A percentile compares a stretch with the other conserved stretches of the same genome.
Evolutionary conservation across 2,329 filamentous ascomycete species (phyloP).

Genomic region (Mycosphaerella sp.): DNA sequence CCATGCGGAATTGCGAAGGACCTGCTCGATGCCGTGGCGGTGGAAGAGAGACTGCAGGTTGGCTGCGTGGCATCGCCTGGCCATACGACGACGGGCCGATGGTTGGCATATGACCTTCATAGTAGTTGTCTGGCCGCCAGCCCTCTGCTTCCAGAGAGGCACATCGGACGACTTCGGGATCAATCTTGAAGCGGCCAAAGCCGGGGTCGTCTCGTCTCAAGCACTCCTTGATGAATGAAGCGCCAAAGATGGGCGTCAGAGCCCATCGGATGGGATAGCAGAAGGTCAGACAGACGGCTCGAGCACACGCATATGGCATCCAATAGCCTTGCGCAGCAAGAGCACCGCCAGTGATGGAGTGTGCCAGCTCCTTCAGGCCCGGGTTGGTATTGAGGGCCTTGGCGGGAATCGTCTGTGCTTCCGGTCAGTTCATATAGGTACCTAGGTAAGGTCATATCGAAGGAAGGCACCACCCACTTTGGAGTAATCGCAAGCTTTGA

Average conservation of each 20-base stretch:
- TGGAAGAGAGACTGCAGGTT: background rate
- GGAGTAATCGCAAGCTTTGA: slow-evolving; percentile 79
- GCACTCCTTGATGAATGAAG: slow-evolving; percentile 69
- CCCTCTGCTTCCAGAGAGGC: slow-evolving; percentile 35
- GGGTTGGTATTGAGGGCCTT: slow-evolving; percentile 66
- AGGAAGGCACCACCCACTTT: slow-evolving; percentile 56
- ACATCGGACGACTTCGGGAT: slow-evolving; percentile 34
- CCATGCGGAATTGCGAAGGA: slow-evolving; percentile 19
- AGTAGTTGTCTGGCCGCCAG: slow-evolving; percentile 25
- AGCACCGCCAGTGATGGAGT: slow-evolving; percentile 90
- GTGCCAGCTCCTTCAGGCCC: slow-evolving; percentile 79
- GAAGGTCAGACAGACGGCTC: slow-evolving; percentile 81
- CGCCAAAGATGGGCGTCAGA: slow-evolving; percentile 84
- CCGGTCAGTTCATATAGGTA: background rate
- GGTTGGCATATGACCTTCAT: background rate
- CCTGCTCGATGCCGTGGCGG: background rate
- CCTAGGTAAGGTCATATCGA: background rate
- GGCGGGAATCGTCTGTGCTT: slow-evolving; percentile 69
- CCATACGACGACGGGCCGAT: slow-evolving; percentile 6
- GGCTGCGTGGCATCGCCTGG: slow-evolving; percentile 10
- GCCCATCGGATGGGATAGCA: slow-evolving; percentile 78
- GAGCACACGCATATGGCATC: slow-evolving; percentile 86
- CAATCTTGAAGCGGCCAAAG: slow-evolving; percentile 45
- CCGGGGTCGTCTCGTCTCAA: slow-evolving; percentile 54
- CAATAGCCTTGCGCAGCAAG: slow-evolving; percentile 94